A percentile compares a stretch with the other conserved stretches of the same genome.
These are phyloP conservation scores for Phylloporus sp. DNA, from an alignment of 768 basidiomycete species.

Conservation along the genomic window DNA sequence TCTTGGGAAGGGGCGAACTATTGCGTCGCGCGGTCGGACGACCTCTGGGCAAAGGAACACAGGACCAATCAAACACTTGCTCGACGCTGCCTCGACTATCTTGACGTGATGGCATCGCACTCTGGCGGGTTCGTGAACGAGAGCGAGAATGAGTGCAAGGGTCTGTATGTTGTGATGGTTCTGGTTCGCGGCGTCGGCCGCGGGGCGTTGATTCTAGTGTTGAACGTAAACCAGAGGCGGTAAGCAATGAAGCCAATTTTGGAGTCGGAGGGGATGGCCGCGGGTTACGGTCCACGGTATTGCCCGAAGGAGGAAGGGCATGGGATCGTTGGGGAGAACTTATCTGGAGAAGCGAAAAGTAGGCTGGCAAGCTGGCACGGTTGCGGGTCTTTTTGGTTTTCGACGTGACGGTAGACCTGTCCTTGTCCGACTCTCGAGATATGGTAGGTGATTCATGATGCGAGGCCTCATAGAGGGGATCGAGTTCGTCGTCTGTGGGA, in stretches of 20 bases:
- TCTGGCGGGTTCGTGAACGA: conserved; percentile 33
- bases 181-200: conserved; percentile 46
- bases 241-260: conserved; percentile 37
- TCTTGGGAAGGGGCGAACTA: conserved; percentile 54
- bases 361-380: conserved; percentile 69
- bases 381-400: conserved; percentile 52
- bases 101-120: conserved; percentile 8
- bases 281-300: conserved; percentile 34
- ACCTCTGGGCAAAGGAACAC: conserved; percentile 37
- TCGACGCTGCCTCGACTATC: conserved; percentile 36
- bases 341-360: conserved; percentile 67
- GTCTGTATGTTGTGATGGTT: conserved; percentile 27
- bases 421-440: conserved; percentile 19
- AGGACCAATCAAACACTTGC: conserved; percentile 45
- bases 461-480: conserved; percentile 34
- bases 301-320: conserved; percentile 39
- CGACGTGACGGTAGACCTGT: conserved; percentile 29
- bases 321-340: conserved; percentile 38
- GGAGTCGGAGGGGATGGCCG: conserved; percentile 60
- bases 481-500: conserved; percentile 41
- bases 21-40: conserved; percentile 49
- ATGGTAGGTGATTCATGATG: conserved; percentile 33
- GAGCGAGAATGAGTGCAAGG: conserved; percentile 44
- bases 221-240: conserved; percentile 33
- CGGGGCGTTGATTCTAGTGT: conserved; percentile 44